Percentiles rank a stretch among this genome's conserved stretches.
phyloP scores from a whole-genome alignment of 78 protist genomes.

The Chrysochromulina tobinii region DNA sequence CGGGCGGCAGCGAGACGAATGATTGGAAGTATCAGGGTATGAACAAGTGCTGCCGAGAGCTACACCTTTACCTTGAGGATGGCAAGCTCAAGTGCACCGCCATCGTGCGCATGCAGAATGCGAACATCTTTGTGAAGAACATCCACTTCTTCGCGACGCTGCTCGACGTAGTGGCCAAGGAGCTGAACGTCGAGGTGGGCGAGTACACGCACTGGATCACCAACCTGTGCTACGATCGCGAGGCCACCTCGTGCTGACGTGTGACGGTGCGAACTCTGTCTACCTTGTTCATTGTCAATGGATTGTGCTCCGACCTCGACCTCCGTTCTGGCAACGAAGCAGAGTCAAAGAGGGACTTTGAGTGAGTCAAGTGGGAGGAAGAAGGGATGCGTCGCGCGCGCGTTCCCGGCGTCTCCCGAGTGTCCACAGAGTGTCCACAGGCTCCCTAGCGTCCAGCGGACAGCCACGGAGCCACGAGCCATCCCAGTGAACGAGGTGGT shows the following conservation, averaged over 20 bases:
- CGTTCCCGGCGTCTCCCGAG: no score
- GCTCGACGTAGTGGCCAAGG: not conserved
- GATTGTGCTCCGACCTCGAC: no score
- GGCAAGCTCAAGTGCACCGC: constrained; percentile 21
- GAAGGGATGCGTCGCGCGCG: no score
- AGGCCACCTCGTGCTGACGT: not conserved
- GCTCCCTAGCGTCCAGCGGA: no score
- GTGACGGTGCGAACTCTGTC: no score
- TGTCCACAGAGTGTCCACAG: no score
- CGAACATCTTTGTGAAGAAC: constrained; percentile 14
- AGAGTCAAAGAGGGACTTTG: no score
- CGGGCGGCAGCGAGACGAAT: not conserved
- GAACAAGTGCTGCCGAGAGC: constrained; percentile 28
- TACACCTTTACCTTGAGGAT: constrained; percentile 2
- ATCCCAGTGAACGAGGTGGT: no score
- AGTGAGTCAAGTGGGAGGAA: no score
- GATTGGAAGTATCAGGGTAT: not conserved
- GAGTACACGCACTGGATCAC: constrained; percentile 32
- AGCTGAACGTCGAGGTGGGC: not conserved
- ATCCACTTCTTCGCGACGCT: constrained; percentile 28
- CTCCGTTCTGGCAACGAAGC: no score
- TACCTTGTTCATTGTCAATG: no score
- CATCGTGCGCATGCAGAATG: constrained; percentile 22
- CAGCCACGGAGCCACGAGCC: no score
- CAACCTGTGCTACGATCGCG: not conserved